Evolutionary conservation across 805 yeast species (phyloP), one percentile per base, ranked within the genome.

Genomic region (Metschnikowia matae): DNA sequence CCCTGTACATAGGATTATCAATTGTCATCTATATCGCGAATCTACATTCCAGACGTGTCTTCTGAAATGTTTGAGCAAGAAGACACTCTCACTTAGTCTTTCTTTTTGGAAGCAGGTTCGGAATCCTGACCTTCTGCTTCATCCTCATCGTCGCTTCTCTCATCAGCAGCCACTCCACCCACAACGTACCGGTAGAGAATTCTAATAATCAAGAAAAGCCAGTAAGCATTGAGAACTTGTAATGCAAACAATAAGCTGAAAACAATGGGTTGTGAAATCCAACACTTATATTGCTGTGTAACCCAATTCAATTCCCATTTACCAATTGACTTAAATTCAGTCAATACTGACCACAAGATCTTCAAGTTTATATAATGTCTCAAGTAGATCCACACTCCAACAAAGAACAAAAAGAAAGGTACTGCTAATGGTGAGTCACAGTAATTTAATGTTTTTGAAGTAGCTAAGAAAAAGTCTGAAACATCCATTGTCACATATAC

Each of bases 401-500:
- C 79, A 59, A 94, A 95, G 1, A 81, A n/a, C 8, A 79, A 59
- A 58, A 89, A 89, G 61, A 87, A 80, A 11, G 87, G 85, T 0
- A 78, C 82, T 2, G 84, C 80, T 4, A 81, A 51, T 3, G 75
- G 60, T 3, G 90, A 83, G 59, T 90, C 87, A 51, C 95, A 67
- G 65, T 94, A 94, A 70, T 89, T 92, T 53, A 89, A 70, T n/a
- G 89, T 82, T 69, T 94, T 94, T 29, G 97, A 88, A 3, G 75
- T 59, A 6, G 97, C 85, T 57, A 94, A 74, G 70, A 90, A 87
- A 68, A 89, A 83, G 73, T 94, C 99, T 15, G 96, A 87, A 36
- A 90, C 78, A 69, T 94, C 99, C 99, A 94, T 94, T 21, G 98
- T 89, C 60, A 94, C 80, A 67, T 89, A 94, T 47, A 94, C 81